Evolutionary conservation across 768 basidiomycete genomes (phyloP).

Genomic region (Cyathus striatus): DNA sequence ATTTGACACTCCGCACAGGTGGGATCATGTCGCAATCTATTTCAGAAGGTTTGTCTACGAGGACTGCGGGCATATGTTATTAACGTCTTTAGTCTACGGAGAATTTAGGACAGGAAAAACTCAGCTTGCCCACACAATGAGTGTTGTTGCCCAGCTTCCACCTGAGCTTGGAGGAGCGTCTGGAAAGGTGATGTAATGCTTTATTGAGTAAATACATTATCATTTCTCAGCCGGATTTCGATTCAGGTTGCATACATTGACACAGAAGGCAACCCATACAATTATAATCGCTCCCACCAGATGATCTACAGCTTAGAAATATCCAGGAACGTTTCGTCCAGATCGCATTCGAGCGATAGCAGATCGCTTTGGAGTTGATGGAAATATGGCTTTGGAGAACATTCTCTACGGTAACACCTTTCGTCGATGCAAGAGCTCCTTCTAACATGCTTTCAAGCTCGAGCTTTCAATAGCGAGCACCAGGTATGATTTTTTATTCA

Average conservation of each 20-base stretch:
- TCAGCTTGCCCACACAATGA: constrained; percentile 93
- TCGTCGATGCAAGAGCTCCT: neutral
- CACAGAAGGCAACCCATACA: constrained; percentile 58
- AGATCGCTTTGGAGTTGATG: constrained; percentile 91
- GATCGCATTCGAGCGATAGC: constrained; percentile 90
- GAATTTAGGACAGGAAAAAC: constrained; percentile 97
- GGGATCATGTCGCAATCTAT: constrained; percentile 92
- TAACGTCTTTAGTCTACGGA: constrained; percentile 66
- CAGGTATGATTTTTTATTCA: constrained; percentile 45
- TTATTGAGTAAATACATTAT: constrained; percentile 5
- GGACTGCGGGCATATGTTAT: neutral
- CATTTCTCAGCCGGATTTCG: neutral
- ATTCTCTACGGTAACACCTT: constrained; percentile 70
- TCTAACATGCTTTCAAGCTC: constrained; percentile 40
- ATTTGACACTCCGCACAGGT: constrained; percentile 36
- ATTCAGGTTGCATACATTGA: constrained; percentile 85
- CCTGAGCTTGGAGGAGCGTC: constrained; percentile 85
- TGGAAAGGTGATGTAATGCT: constrained; percentile 67
- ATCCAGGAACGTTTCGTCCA: constrained; percentile 84
- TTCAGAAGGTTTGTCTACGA: constrained; percentile 61
- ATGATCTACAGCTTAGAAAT: constrained; percentile 11
- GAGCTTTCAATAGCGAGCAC: constrained; percentile 91
- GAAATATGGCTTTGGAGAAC: constrained; percentile 81
- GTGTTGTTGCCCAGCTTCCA: constrained; percentile 85
- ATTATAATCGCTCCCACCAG: neutral